Percentiles rank a stretch among this genome's conserved stretches.
Conservation (phyloP, 768 basidiomycete genomes). For the Pholiota conissans region DNA sequence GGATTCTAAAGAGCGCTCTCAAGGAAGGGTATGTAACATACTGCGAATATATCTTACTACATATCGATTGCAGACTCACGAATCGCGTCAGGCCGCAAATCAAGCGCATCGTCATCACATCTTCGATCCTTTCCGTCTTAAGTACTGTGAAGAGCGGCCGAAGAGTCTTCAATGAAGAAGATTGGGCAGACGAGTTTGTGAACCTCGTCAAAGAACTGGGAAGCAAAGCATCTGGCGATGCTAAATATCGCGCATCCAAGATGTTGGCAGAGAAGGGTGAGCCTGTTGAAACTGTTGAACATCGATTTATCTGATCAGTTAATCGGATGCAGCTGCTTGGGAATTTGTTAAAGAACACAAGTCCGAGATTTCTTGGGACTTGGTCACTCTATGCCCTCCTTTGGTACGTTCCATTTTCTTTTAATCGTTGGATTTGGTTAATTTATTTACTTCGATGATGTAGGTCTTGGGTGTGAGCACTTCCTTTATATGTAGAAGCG, state of each 20-base stretch:
- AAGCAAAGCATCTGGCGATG: slow-evolving; percentile 31
- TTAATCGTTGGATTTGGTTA: neutral
- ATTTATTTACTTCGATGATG: neutral
- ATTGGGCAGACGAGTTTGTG: slow-evolving; percentile 64
- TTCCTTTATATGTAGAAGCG: neutral
- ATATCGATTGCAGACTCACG: too few relatives aligned
- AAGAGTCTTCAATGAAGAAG: slow-evolving; percentile 40
- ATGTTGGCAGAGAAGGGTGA: slow-evolving; percentile 61
- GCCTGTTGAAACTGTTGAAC: neutral
- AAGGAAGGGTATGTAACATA: slow-evolving; percentile 46
- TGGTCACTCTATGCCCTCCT: slow-evolving; percentile 55
- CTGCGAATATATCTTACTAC: neutral
- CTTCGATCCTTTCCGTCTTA: slow-evolving; percentile 54
- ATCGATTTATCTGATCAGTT: neutral
- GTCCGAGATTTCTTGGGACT: slow-evolving; percentile 45
- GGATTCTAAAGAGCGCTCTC: slow-evolving; percentile 58
- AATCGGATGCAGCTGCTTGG: slow-evolving; percentile 35
- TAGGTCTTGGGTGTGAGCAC: neutral
- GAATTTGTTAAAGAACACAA: slow-evolving; percentile 43
- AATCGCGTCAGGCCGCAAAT: slow-evolving; percentile 36
- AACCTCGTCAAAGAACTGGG: slow-evolving; percentile 48
- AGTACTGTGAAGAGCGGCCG: slow-evolving; percentile 24
- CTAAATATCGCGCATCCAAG: slow-evolving; percentile 67
- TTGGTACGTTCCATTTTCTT: slow-evolving; percentile 2
- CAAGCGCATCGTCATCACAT: slow-evolving; percentile 71